Evolutionary conservation across 2,329 filamentous ascomycete species (phyloP).

Genomic region (Capronia epimyces): DNA sequence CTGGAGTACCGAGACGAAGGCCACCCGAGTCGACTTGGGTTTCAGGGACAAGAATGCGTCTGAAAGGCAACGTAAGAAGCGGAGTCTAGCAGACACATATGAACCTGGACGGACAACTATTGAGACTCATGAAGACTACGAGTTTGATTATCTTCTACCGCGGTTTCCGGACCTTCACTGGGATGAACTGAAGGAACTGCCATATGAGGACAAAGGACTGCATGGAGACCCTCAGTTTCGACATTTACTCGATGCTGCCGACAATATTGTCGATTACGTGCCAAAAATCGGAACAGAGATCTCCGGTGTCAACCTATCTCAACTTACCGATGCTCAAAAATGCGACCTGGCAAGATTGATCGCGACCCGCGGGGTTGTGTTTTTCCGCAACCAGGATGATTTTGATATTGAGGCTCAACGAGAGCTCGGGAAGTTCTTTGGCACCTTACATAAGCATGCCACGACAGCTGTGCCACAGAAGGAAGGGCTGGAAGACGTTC

Average conservation of each 20-base stretch:
- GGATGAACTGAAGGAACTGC: conserved; percentile 45
- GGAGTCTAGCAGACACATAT: conserved; percentile 31
- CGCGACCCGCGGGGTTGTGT: conserved; percentile 63
- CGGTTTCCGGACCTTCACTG: conserved; percentile 51
- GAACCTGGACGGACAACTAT: conserved; percentile 46
- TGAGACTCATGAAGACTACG: conserved; percentile 46
- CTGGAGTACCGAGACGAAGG: not conserved
- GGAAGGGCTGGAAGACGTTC: conserved; percentile 54
- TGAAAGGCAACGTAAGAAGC: not conserved
- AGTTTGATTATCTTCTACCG: conserved; percentile 49
- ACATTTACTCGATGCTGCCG: conserved; percentile 48
- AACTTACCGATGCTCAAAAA: conserved; percentile 55
- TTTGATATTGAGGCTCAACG: conserved; percentile 49
- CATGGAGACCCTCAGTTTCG: conserved; percentile 52
- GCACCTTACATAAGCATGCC: conserved; percentile 57
- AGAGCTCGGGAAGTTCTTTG: conserved; percentile 59
- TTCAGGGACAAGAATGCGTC: not conserved
- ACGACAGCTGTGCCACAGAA: conserved; percentile 42
- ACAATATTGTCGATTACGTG: conserved; percentile 48
- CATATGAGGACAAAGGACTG: conserved; percentile 51
- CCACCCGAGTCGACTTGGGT: not conserved
- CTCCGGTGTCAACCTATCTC: conserved; percentile 44
- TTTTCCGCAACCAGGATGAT: conserved; percentile 60
- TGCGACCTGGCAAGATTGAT: conserved; percentile 63
- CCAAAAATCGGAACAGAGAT: conserved; percentile 39